A percentile compares a stretch with the other conserved stretches of the same genome.
These are phyloP conservation scores for Incumbomyces delicatus DNA, from an alignment of 2,329 filamentous ascomycete genomes.

Conservation along the genomic window DNA sequence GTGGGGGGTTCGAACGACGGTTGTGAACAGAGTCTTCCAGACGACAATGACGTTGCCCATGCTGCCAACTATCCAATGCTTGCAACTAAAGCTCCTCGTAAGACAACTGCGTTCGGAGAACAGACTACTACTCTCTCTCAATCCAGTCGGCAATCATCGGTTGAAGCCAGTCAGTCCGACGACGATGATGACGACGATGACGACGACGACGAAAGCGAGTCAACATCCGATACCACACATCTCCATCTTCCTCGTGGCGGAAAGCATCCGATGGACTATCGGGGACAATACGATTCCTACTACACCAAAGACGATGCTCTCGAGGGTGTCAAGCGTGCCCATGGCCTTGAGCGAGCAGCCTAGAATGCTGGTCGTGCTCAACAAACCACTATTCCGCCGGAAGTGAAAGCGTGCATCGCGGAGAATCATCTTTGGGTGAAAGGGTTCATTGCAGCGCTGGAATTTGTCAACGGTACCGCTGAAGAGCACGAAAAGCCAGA, in stretches of 20 bases:
- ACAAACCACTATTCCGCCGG: neutral
- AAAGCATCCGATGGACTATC: neutral
- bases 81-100: too few species aligned
- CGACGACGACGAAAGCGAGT: constrained; percentile 3
- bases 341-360: neutral
- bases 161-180: too few species aligned
- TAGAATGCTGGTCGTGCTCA: constrained; percentile 1
- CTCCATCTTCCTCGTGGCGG: neutral
- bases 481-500: neutral
- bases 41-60: too few species aligned
- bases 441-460: neutral
- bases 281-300: neutral
- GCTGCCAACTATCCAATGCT: too few species aligned
- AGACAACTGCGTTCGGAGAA: too few species aligned
- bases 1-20: too few species aligned
- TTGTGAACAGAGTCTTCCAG: too few species aligned
- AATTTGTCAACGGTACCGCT: neutral
- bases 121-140: too few species aligned
- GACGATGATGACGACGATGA: constrained; percentile 1
- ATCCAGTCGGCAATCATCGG: too few species aligned
- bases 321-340: neutral
- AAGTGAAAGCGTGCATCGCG: neutral
- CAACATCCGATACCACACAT: constrained; percentile 4
- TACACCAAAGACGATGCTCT: neutral
- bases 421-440: neutral